These are phyloP conservation scores for Zalaria sp. DNA, from an alignment of 2,329 filamentous ascomycete species.

Conservation along the genomic window DNA sequence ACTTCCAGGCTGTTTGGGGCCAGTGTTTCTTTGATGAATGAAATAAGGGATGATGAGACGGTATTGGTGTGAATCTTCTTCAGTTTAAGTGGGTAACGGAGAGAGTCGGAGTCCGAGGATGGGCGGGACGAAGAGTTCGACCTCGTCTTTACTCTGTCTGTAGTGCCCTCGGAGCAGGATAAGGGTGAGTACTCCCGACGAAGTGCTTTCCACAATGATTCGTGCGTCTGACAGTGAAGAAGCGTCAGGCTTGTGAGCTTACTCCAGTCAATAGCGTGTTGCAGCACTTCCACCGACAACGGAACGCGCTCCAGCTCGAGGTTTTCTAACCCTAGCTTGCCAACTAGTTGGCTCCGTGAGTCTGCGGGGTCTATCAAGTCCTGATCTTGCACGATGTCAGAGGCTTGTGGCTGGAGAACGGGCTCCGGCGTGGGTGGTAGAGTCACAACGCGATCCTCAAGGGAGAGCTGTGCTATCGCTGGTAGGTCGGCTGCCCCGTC, in stretches of 20 bases:
- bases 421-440: neutral
- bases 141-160: no score
- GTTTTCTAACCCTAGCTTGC: conserved; percentile 50
- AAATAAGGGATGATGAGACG: conserved; percentile 53
- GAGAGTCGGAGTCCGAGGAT: neutral
- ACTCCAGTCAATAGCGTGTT: conserved; percentile 61
- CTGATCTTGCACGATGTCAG: neutral
- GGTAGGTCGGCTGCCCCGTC: neutral
- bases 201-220: conserved; percentile 61
- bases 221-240: conserved; percentile 57
- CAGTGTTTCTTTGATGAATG: conserved; percentile 63
- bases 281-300: conserved; percentile 57
- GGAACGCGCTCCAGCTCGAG: conserved; percentile 63
- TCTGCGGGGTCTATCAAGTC: neutral
- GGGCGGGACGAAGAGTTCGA: neutral
- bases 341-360: neutral
- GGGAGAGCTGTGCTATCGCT: neutral
- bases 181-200: conserved; percentile 28
- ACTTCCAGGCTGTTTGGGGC: conserved; percentile 69
- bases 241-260: conserved; percentile 58
- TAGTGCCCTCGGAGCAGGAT: no score
- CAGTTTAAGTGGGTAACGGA: conserved; percentile 39
- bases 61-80: conserved; percentile 65
- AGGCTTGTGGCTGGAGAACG: neutral
- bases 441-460: neutral